phyloP scores from a whole-genome alignment of 2,329 filamentous ascomycete genomes.

The Fusarium pininemorale region DNA sequence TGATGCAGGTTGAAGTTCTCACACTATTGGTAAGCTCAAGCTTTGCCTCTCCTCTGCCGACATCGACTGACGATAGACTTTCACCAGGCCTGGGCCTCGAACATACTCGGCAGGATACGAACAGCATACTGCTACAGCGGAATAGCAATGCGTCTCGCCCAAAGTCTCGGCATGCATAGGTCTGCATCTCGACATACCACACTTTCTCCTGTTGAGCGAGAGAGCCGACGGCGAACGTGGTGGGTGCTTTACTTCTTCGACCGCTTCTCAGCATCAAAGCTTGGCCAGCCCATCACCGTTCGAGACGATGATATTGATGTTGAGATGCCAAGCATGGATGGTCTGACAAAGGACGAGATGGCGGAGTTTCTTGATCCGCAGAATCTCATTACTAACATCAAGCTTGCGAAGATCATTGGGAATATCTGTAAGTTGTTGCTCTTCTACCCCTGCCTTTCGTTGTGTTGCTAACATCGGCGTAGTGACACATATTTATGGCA shows the following conservation, averaged over 20 bases:
- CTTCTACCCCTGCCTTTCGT: rapidly evolving
- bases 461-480: rapidly evolving
- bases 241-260: slow-evolving; percentile 49
- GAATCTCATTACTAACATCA: slow-evolving; percentile 42
- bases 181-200: slow-evolving; percentile 33
- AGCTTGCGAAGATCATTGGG: slow-evolving; percentile 45
- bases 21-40: slow-evolving; percentile 41
- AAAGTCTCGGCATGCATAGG: slow-evolving; percentile 55
- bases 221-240: slow-evolving; percentile 44
- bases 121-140: slow-evolving; percentile 48
- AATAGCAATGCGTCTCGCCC: slow-evolving; percentile 50
- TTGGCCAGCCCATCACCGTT: slow-evolving; percentile 45
- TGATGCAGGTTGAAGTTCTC: slow-evolving; percentile 55
- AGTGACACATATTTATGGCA: slow-evolving; percentile 44
- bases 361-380: slow-evolving; percentile 44
- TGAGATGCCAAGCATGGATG: slow-evolving; percentile 45
- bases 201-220: slow-evolving; percentile 36
- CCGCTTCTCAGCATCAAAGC: slow-evolving; percentile 46
- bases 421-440: slow-evolving; percentile 28
- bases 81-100: slow-evolving; percentile 40
- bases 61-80: neutral
- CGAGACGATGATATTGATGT: slow-evolving; percentile 48
- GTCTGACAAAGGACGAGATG: slow-evolving; percentile 40
- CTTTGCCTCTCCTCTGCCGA: too few species aligned
- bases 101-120: slow-evolving; percentile 48